Conservation (phyloP, 2,329 filamentous ascomycete species). For the Aschersonia sp. region DNA sequence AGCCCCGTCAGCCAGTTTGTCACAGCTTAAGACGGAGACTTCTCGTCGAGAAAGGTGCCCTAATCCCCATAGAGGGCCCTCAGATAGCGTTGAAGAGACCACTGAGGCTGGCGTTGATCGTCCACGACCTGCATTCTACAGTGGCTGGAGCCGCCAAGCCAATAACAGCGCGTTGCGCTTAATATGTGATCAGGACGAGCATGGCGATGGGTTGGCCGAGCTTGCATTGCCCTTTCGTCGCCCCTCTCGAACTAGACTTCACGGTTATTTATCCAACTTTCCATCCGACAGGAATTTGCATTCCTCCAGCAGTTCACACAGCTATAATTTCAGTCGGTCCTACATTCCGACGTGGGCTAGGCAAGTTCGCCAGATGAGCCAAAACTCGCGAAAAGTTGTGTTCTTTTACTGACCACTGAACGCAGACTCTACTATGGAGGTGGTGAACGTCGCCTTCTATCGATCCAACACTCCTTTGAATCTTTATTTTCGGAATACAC, state of each 20-base stretch:
- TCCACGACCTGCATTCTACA: slow-evolving; percentile 29
- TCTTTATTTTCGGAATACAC: slow-evolving; percentile 30
- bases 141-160: slow-evolving; percentile 19
- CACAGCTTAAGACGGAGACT: no score
- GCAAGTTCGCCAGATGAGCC: slow-evolving; percentile 14
- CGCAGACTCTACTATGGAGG: slow-evolving; percentile 55
- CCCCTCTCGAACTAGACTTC: slow-evolving; percentile 39
- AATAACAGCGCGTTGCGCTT: slow-evolving; percentile 24
- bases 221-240: slow-evolving; percentile 36
- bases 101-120: slow-evolving; percentile 22
- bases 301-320: slow-evolving; percentile 34
- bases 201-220: slow-evolving; percentile 49
- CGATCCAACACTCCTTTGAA: slow-evolving; percentile 26
- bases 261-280: slow-evolving; percentile 32
- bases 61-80: neutral
- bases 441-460: slow-evolving; percentile 41
- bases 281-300: slow-evolving; percentile 37
- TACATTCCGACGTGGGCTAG: slow-evolving; percentile 40
- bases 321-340: slow-evolving; percentile 28
- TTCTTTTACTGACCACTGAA: neutral
- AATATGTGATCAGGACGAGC: slow-evolving; percentile 45
- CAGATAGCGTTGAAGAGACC: neutral
- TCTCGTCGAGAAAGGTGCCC: no score
- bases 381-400: neutral
- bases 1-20: no score